Conservation (phyloP, 306 rosid genomes). For the Lotus japonicus region DNA sequence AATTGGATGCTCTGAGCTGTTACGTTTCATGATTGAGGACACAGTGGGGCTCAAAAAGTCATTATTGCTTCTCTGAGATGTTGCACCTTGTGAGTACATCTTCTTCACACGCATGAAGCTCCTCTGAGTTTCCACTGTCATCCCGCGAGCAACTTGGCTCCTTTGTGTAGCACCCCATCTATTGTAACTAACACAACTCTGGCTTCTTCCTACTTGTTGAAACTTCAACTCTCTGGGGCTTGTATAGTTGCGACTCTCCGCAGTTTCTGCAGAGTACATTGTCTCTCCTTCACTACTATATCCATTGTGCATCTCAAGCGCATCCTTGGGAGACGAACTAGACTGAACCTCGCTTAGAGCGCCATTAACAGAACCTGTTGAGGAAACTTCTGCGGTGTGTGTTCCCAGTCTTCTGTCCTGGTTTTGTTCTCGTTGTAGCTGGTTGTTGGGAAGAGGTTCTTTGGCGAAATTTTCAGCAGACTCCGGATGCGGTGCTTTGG, state of each 20-base stretch:
- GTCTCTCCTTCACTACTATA: slow-evolving; percentile 94
- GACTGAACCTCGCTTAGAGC: slow-evolving; percentile 75
- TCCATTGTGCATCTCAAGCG: slow-evolving; percentile 51
- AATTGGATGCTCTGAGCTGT: slow-evolving; percentile 47
- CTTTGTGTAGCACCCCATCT: slow-evolving; percentile 66
- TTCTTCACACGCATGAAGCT: slow-evolving; percentile 77
- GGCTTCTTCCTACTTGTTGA: slow-evolving; percentile 92
- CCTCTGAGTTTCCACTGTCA: slow-evolving; percentile 63
- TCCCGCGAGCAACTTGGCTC: slow-evolving; percentile 55
- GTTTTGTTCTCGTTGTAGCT: slow-evolving; percentile 31
- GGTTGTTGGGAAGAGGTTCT: slow-evolving; percentile 40
- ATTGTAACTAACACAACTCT: slow-evolving; percentile 82
- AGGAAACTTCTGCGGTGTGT: slow-evolving; percentile 48
- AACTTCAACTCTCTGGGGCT: slow-evolving; percentile 66
- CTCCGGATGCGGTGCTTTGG: slow-evolving; percentile 28
- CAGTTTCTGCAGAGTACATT: slow-evolving; percentile 98
- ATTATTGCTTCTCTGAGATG: slow-evolving; percentile 86
- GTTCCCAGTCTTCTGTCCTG: slow-evolving; percentile 17
- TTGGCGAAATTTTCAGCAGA: slow-evolving; percentile 36
- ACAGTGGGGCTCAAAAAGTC: slow-evolving; percentile 93
- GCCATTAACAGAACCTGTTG: slow-evolving; percentile 75
- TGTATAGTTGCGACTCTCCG: slow-evolving; percentile 81
- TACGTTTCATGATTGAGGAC: slow-evolving; percentile 87
- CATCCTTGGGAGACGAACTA: slow-evolving; percentile 60
- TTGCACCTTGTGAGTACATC: slow-evolving; percentile 81